Evolutionary conservation across 2,329 filamentous ascomycete species (phyloP).

Genomic region (Corynespora cassiicola): DNA sequence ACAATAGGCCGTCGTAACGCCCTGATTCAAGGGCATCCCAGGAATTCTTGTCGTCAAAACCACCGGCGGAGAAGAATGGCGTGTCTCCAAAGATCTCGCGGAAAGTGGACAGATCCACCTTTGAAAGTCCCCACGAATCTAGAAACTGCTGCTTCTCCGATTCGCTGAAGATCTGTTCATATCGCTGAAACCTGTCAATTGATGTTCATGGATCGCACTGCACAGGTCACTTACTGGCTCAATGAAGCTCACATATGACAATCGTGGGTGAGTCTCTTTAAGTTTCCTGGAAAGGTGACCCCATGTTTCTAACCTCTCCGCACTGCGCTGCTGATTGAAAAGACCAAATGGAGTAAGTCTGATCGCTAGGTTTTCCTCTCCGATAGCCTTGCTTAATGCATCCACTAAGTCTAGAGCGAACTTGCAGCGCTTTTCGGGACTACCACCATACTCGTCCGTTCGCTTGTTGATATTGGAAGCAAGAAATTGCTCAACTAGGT

Average conservation of each 20-base stretch:
- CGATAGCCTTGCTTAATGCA: constrained; percentile 15
- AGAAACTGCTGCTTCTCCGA: constrained; percentile 58
- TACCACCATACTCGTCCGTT: constrained; percentile 56
- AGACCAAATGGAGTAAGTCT: constrained; percentile 46
- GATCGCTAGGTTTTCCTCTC: constrained; percentile 23
- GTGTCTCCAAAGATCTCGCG: constrained; percentile 58
- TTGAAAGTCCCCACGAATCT: constrained; percentile 51
- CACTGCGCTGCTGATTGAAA: constrained; percentile 58
- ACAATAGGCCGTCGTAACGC: constrained; percentile 40
- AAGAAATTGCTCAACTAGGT: constrained; percentile 58
- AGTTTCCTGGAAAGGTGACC: constrained; percentile 55
- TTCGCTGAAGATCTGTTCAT: constrained; percentile 58
- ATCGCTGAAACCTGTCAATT: constrained; percentile 30
- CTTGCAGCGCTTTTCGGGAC: constrained; percentile 54
- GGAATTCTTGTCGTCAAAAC: constrained; percentile 56
- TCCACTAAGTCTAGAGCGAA: constrained; percentile 60
- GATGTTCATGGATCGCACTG: constrained; percentile 30
- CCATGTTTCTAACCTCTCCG: constrained; percentile 61
- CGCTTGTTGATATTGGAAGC: constrained; percentile 55
- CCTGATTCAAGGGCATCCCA: constrained; percentile 55
- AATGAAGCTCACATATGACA: constrained; percentile 62
- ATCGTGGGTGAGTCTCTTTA: constrained; percentile 48
- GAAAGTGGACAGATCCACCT: constrained; percentile 55
- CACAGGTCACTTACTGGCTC: constrained; percentile 53
- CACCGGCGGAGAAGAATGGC: constrained; percentile 61